Conservation (phyloP, 2,329 filamentous ascomycete genomes). For the Mollisiaceae sp. region DNA sequence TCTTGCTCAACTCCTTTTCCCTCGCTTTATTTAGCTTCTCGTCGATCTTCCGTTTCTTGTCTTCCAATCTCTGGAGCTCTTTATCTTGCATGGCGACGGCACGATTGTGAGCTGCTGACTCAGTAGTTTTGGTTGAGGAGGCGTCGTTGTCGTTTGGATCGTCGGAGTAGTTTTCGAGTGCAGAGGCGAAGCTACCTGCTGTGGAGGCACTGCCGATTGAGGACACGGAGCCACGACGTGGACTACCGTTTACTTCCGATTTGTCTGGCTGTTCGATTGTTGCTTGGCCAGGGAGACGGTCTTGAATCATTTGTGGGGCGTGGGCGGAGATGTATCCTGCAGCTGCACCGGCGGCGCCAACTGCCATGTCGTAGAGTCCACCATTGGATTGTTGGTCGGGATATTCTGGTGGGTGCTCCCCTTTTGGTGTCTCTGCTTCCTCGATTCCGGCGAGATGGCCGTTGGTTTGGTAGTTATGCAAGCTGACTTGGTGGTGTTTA, state of each 20-base stretch:
- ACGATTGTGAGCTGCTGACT: constrained; percentile 43
- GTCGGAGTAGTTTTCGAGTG: constrained; percentile 36
- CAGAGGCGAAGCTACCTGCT: constrained; percentile 56
- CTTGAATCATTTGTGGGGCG: constrained; percentile 33
- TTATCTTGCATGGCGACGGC: constrained; percentile 57
- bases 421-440: constrained; percentile 22
- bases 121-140: constrained; percentile 46
- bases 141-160: constrained; percentile 32
- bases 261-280: constrained; percentile 17
- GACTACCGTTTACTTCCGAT: constrained; percentile 15
- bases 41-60: constrained; percentile 65
- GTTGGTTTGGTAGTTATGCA: constrained; percentile 42
- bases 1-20: constrained; percentile 52
- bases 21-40: constrained; percentile 64
- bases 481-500: constrained; percentile 37
- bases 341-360: constrained; percentile 57
- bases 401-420: constrained; percentile 9
- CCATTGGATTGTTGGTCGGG: constrained; percentile 26
- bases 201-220: constrained; percentile 50
- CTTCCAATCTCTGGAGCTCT: constrained; percentile 67
- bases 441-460: constrained; percentile 38
- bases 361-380: constrained; percentile 62
- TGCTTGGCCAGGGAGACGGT: constrained; percentile 39
- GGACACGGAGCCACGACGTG: constrained; percentile 34
- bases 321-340: constrained; percentile 52